These are phyloP conservation scores for Picea glauca DNA, from an alignment of 75 land plant genomes.

Conservation along the genomic window DNA sequence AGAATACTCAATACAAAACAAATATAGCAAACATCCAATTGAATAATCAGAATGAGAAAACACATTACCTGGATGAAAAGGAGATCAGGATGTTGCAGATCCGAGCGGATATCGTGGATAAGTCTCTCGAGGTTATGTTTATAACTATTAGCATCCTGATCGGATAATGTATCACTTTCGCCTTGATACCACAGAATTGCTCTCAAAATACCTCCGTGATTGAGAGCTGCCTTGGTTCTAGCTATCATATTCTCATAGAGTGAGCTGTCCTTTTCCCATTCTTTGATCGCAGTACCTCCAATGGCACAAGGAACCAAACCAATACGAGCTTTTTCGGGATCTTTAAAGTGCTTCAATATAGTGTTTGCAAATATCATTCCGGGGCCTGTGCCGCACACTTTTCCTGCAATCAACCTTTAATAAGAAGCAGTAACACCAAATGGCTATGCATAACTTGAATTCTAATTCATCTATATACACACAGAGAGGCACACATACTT, in stretches of 20 bases:
- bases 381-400: slow-evolving; percentile 75
- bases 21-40: no score
- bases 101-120: slow-evolving; percentile 45
- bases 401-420: slow-evolving; percentile 10
- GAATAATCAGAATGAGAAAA: no score
- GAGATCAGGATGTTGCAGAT: slow-evolving; percentile 46
- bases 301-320: slow-evolving; percentile 75
- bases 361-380: slow-evolving; percentile 67
- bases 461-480: no score
- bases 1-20: no score
- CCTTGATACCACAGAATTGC: slow-evolving; percentile 87
- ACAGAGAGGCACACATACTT: not conserved
- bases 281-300: slow-evolving; percentile 55
- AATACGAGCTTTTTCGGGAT: slow-evolving; percentile 11
- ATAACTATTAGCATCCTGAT: slow-evolving; percentile 31
- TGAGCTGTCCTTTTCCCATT: slow-evolving; percentile 50
- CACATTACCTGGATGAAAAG: slow-evolving; percentile 65
- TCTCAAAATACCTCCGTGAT: slow-evolving; percentile 44
- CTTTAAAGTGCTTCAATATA: slow-evolving; percentile 18
- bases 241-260: slow-evolving; percentile 56
- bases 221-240: slow-evolving; percentile 30
- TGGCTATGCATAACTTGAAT: not conserved
- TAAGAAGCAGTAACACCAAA: not conserved
- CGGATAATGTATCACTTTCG: slow-evolving; percentile 55
- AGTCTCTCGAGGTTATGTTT: slow-evolving; percentile 39